These are phyloP conservation scores for Perkinsus olseni DNA, from an alignment of 169 alveolate genomes.

Conservation along the genomic window DNA sequence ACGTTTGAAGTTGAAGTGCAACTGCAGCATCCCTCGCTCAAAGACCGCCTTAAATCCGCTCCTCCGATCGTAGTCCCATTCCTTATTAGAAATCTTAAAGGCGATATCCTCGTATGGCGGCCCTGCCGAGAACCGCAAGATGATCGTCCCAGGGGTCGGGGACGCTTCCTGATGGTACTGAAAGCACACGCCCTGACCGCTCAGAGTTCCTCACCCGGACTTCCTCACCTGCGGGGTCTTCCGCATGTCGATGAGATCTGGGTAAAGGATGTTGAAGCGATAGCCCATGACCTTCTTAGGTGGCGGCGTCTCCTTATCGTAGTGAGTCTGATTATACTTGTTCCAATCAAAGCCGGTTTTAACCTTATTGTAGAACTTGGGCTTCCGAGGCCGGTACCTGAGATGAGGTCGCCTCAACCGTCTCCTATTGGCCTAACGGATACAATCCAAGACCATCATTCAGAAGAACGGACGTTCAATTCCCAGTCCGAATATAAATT, in stretches of 20 bases:
- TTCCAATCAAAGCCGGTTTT: conserved; percentile 92
- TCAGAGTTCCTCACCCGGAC: background rate
- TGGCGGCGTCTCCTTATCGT: conserved; percentile 92
- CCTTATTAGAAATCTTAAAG: conserved; percentile 87
- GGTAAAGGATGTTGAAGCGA: conserved; percentile 91
- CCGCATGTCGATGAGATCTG: conserved; percentile 81
- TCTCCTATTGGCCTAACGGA: too few species aligned
- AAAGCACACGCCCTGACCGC: background rate
- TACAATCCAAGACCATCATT: too few species aligned
- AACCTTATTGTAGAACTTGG: conserved; percentile 86
- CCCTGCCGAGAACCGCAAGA: conserved; percentile 91
- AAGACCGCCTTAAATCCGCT: conserved; percentile 79
- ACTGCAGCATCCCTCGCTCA: conserved; percentile 77
- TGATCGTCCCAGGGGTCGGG: conserved; percentile 57
- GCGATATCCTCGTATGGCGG: conserved; percentile 94
- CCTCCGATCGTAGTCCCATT: conserved; percentile 86
- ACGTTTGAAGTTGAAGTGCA: conserved; percentile 81
- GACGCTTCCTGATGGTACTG: background rate
- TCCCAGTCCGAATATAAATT: too few species aligned
- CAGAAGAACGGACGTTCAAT: too few species aligned
- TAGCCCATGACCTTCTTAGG: conserved; percentile 82
- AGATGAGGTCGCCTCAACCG: too few species aligned
- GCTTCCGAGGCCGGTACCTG: conserved; percentile 58
- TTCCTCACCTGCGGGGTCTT: conserved; percentile 67
- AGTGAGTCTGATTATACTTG: conserved; percentile 91